Conservation (phyloP, 2,329 filamentous ascomycete genomes). For the Colletotrichum filicis region DNA sequence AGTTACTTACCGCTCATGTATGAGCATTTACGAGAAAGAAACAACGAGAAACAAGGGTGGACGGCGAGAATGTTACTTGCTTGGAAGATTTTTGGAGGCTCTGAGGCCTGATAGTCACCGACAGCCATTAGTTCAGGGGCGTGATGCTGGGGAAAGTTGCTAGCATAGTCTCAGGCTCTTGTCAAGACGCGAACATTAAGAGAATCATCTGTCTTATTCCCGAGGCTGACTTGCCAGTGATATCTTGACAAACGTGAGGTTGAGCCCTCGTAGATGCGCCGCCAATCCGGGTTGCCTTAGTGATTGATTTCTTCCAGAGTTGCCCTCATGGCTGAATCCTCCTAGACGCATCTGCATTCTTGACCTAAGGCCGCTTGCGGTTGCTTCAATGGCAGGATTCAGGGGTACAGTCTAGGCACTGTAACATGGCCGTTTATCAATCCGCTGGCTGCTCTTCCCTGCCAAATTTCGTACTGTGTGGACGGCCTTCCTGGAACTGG, state of each 20-base stretch:
- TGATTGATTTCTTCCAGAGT: background rate
- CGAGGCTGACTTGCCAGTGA: background rate
- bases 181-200: background rate
- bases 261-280: no score
- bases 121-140: background rate
- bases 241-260: no score
- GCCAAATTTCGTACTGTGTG: background rate
- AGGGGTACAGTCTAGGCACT: constrained; percentile 4
- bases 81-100: constrained; percentile 30
- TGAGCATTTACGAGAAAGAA: background rate
- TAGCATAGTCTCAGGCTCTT: constrained; percentile 2
- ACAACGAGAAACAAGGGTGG: background rate
- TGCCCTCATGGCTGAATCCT: background rate
- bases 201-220: constrained; percentile 2
- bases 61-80: background rate
- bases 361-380: background rate
- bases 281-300: background rate
- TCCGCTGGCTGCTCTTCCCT: no score
- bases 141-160: constrained; percentile 7
- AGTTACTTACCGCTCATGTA: background rate
- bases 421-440: background rate
- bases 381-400: background rate
- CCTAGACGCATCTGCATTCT: background rate
- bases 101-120: background rate
- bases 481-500: background rate